These are phyloP conservation scores for Raffaelea ambrosiae DNA, from an alignment of 2,329 filamentous ascomycete genomes.

Conservation along the genomic window DNA sequence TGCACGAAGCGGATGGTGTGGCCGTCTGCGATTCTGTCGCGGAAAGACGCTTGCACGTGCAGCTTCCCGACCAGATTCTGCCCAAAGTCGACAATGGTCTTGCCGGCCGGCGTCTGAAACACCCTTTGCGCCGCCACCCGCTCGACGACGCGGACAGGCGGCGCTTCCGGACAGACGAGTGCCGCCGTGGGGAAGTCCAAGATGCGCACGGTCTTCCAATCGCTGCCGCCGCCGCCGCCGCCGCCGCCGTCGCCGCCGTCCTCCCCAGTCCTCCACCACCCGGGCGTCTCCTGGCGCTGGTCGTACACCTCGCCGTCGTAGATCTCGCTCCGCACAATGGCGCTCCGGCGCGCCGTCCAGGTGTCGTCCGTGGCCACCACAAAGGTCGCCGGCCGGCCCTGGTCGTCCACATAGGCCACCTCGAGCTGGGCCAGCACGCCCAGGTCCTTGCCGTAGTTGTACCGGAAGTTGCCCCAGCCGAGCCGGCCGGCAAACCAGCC, in stretches of 20 bases:
- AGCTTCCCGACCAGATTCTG: slow-evolving; percentile 49
- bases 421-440: slow-evolving; percentile 30
- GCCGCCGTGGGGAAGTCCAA: slow-evolving; percentile 20
- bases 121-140: slow-evolving; percentile 20
- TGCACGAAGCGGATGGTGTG: slow-evolving; percentile 20
- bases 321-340: slow-evolving; percentile 29
- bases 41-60: slow-evolving; percentile 20
- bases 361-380: neutral
- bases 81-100: slow-evolving; percentile 46
- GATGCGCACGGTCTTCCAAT: slow-evolving; percentile 5
- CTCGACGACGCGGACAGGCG: slow-evolving; percentile 33
- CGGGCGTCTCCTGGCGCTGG: slow-evolving; percentile 9
- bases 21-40: no score
- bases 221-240: no score
- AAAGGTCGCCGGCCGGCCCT: neutral
- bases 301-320: slow-evolving; percentile 48
- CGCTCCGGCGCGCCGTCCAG: slow-evolving; percentile 19
- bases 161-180: slow-evolving; percentile 31
- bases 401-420: slow-evolving; percentile 10
- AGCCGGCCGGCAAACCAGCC: slow-evolving; percentile 34
- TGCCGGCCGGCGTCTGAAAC: slow-evolving; percentile 27
- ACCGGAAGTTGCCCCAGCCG: slow-evolving; percentile 13
- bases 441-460: slow-evolving; percentile 30
- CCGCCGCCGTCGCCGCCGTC: no score
- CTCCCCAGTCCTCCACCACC: no score